Percentiles rank a stretch among this genome's conserved stretches.
Conservation (phyloP, 805 yeast genomes). For the Candida oleophila region DNA sequence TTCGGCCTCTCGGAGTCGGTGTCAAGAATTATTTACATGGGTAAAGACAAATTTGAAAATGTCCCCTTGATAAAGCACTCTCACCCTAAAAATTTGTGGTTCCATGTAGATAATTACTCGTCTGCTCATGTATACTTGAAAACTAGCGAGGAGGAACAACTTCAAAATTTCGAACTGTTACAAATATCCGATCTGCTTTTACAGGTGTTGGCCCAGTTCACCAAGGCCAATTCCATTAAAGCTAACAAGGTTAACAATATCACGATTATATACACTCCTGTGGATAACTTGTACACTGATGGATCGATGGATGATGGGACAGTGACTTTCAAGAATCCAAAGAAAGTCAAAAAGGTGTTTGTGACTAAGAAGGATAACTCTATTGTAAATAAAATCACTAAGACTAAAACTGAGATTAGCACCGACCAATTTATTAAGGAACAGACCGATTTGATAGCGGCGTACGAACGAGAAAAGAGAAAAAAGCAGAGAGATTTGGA, state of each 20-base stretch:
- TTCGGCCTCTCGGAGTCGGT: slow-evolving; percentile 22
- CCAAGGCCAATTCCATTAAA: slow-evolving; percentile 74
- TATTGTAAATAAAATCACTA: slow-evolving; percentile 59
- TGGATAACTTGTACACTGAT: slow-evolving; percentile 63
- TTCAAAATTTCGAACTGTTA: slow-evolving; percentile 46
- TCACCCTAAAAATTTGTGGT: slow-evolving; percentile 69
- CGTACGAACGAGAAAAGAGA: slow-evolving; percentile 38
- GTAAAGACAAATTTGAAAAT: slow-evolving; percentile 71
- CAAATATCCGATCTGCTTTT: slow-evolving; percentile 44
- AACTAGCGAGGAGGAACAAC: slow-evolving; percentile 44
- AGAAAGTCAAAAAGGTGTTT: slow-evolving; percentile 50
- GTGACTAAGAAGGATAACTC: slow-evolving; percentile 58
- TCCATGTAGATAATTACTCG: slow-evolving; percentile 74
- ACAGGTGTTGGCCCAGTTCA: slow-evolving; percentile 58
- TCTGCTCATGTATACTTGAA: slow-evolving; percentile 78
- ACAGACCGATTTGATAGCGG: slow-evolving; percentile 28
- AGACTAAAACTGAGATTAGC: slow-evolving; percentile 57
- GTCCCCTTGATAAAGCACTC: slow-evolving; percentile 57
- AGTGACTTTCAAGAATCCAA: slow-evolving; percentile 66
- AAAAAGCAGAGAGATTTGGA: slow-evolving; percentile 33
- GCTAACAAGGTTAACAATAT: slow-evolving; percentile 70
- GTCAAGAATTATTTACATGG: slow-evolving; percentile 55
- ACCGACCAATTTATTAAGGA: slow-evolving; percentile 43
- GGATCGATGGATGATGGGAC: slow-evolving; percentile 79
- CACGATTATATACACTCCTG: slow-evolving; percentile 71